These are phyloP conservation scores for Globisporangium barbulae DNA, from an alignment of 352 stramenopile genomes.

Conservation along the genomic window DNA sequence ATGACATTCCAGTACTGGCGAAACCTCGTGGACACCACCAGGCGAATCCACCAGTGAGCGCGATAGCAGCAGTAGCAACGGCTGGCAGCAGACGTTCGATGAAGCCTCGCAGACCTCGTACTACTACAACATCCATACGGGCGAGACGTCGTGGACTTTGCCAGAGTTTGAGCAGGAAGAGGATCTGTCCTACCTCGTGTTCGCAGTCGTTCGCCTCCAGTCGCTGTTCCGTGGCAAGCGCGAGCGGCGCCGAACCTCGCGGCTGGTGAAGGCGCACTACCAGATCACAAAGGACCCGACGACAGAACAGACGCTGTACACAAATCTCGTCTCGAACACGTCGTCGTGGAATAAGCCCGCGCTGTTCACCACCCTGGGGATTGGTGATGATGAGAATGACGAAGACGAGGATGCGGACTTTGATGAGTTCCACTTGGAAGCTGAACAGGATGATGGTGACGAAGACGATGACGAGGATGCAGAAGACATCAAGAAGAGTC, in stretches of 20 bases:
- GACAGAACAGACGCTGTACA: constrained; percentile 45
- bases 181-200: constrained; percentile 44
- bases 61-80: constrained; percentile 17
- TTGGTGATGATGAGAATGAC: constrained; percentile 22
- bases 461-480: background rate
- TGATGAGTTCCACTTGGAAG: constrained; percentile 14
- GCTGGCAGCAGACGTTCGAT: constrained; percentile 65
- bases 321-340: constrained; percentile 28
- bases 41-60: constrained; percentile 23
- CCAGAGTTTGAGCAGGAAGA: constrained; percentile 21
- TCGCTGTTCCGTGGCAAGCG: constrained; percentile 36
- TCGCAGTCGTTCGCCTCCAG: constrained; percentile 48
- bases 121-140: constrained; percentile 67
- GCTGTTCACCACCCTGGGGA: constrained; percentile 30
- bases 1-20: constrained; percentile 35
- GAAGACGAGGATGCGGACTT: constrained; percentile 14
- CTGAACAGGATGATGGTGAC: constrained; percentile 22
- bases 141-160: constrained; percentile 65
- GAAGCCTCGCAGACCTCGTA: constrained; percentile 62
- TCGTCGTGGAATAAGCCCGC: constrained; percentile 39
- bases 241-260: constrained; percentile 27
- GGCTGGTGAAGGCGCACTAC: constrained; percentile 35
- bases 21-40: constrained; percentile 50
- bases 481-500: constrained; percentile 4
- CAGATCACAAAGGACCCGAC: constrained; percentile 32